phyloP scores from a whole-genome alignment of 129 eudicot species.

The Apium graveolens region DNA sequence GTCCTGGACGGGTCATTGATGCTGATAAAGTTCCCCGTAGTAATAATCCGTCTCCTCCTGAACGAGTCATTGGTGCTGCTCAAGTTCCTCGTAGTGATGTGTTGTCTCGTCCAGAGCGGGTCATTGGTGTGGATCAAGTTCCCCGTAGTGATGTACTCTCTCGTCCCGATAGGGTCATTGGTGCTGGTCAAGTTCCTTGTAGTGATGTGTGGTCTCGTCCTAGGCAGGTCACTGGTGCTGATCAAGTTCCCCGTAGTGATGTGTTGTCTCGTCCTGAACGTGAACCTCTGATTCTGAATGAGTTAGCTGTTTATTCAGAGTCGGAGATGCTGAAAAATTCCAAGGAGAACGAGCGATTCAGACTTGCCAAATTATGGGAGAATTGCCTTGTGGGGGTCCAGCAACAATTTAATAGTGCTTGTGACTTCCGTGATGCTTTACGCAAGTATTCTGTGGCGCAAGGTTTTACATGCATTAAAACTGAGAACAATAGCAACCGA shows the following conservation, averaged over 20 bases:
- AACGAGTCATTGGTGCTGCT: not conserved
- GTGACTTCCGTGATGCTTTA: constrained; percentile 24
- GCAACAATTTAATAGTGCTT: constrained; percentile 15
- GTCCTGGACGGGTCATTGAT: not conserved
- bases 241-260: not conserved
- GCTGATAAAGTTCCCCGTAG: not conserved
- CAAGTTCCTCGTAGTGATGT: not conserved
- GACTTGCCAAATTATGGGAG: constrained; percentile 18
- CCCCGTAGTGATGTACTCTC: not conserved
- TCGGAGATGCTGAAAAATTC: not conserved
- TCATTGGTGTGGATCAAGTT: not conserved
- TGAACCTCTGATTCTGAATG: constrained; percentile 4
- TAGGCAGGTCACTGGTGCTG: not conserved
- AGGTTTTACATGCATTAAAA: constrained; percentile 13
- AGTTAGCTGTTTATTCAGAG: constrained; percentile 5
- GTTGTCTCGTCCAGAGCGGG: not conserved
- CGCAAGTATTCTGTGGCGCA: constrained; percentile 22
- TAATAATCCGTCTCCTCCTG: not conserved
- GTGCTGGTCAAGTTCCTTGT: not conserved
- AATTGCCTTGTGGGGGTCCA: constrained; percentile 13
- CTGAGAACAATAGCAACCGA: constrained; percentile 16
- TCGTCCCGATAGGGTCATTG: not conserved
- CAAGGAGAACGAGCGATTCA: not conserved
- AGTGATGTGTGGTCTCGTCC: not conserved
- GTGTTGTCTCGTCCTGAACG: not conserved